A percentile compares a stretch with the other conserved stretches of the same genome.
These are phyloP conservation scores for Fraxinus pennsylvanica DNA, from an alignment of 257 asterid species.

Conservation along the genomic window DNA sequence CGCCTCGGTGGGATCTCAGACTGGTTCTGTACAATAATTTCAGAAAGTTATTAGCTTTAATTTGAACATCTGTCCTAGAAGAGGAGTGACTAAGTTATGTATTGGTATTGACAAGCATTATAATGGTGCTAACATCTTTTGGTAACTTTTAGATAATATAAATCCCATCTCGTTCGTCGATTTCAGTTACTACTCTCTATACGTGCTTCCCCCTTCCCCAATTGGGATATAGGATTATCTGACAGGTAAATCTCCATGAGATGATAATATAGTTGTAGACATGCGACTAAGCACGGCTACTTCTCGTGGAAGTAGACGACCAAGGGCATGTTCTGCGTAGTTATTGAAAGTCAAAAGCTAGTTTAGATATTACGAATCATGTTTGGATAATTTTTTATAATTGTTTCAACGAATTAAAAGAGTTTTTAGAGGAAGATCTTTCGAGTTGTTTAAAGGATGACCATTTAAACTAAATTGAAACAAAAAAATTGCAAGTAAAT, in stretches of 20 bases:
- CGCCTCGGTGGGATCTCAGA: conserved; percentile 31
- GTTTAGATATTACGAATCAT: too few relatives aligned
- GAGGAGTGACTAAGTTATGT: not conserved
- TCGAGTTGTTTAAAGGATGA: not conserved
- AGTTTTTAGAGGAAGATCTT: not conserved
- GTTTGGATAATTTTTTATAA: too few relatives aligned
- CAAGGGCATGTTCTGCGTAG: too few relatives aligned
- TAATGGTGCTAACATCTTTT: not conserved
- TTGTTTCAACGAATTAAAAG: too few relatives aligned
- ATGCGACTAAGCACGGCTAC: not conserved
- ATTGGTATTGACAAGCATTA: not conserved
- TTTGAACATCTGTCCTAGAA: not conserved
- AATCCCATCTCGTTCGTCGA: not conserved
- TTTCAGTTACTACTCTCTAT: not conserved
- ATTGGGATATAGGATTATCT: not conserved
- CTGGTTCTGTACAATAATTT: conserved; percentile 32
- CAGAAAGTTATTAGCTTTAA: not conserved
- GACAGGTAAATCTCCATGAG: not conserved
- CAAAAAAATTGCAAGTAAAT: not conserved
- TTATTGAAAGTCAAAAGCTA: too few relatives aligned
- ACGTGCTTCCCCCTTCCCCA: not conserved
- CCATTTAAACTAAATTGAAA: not conserved
- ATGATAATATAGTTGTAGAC: not conserved
- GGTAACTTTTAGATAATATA: not conserved
- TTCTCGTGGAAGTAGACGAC: not conserved